phyloP scores from a whole-genome alignment of 495 filamentous ascomycete genomes.

The Neurospora sp. region DNA sequence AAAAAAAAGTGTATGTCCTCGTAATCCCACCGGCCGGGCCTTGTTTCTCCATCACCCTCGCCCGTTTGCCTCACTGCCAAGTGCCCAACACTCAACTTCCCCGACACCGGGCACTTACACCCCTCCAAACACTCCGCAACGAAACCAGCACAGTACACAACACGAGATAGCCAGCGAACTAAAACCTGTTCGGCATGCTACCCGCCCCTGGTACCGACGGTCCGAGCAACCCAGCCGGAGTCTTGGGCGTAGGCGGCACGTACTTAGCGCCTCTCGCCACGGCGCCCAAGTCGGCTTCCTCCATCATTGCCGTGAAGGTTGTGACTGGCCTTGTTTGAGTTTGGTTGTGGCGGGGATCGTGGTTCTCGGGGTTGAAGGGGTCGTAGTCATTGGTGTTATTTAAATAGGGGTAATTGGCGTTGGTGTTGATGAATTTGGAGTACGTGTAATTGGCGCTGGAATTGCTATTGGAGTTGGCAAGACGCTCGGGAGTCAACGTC shows the following conservation, averaged over 20 bases:
- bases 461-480: conserved; percentile 6
- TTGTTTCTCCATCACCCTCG: neutral
- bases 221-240: neutral
- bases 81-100: neutral
- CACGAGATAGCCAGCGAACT: neutral
- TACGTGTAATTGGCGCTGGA: neutral
- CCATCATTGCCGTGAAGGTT: conserved; percentile 58
- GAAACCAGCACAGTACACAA: neutral
- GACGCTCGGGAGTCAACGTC: conserved; percentile 21
- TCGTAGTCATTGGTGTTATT: neutral
- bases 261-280: conserved; percentile 36
- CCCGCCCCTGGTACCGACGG: neutral
- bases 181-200: neutral
- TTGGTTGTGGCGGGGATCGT: neutral
- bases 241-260: conserved; percentile 10
- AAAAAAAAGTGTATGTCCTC: neutral
- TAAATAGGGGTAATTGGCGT: conserved; percentile 15
- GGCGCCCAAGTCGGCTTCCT: conserved; percentile 37
- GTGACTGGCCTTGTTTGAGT: conserved; percentile 26
- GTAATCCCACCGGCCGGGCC: neutral
- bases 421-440: conserved; percentile 11
- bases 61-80: neutral
- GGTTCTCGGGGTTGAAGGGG: neutral
- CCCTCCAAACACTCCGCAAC: neutral
- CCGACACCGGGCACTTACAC: neutral